Percentiles rank a stretch among this genome's conserved stretches.
Conservation (phyloP, 768 basidiomycete genomes). For the Serpula lacrymans region DNA sequence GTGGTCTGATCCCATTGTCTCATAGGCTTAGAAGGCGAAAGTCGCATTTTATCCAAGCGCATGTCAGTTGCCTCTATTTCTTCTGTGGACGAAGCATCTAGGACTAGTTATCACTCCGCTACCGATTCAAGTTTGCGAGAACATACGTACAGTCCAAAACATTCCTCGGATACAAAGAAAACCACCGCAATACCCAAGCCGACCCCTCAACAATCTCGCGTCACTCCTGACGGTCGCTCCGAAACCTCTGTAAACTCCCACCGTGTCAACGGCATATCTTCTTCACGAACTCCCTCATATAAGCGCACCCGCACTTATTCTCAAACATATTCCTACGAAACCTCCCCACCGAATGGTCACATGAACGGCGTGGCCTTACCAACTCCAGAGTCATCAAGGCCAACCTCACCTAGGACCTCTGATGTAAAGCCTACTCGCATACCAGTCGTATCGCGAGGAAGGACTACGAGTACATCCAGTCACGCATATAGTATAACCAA, state of each 20-base stretch:
- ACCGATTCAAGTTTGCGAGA: constrained; percentile 18
- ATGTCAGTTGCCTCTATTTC: constrained; percentile 72
- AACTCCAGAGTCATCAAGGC: constrained; percentile 35
- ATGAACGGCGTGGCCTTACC: constrained; percentile 25
- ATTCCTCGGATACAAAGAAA: constrained; percentile 32
- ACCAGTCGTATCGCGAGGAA: constrained; percentile 38
- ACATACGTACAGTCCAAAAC: constrained; percentile 13
- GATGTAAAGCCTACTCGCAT: constrained; percentile 46
- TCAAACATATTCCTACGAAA: constrained; percentile 50
- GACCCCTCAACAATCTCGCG: constrained; percentile 36
- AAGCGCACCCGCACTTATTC: constrained; percentile 66
- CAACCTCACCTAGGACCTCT: constrained; percentile 42
- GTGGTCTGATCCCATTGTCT: constrained; percentile 4
- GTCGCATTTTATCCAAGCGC: constrained; percentile 70
- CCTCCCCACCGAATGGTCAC: constrained; percentile 28
- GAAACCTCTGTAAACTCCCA: constrained; percentile 20
- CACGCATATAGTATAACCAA: constrained; percentile 28
- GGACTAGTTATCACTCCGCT: constrained; percentile 16
- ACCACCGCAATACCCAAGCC: constrained; percentile 46
- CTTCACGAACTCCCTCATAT: constrained; percentile 29
- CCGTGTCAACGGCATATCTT: constrained; percentile 25
- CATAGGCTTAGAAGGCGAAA: constrained; percentile 77
- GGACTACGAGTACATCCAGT: constrained; percentile 42
- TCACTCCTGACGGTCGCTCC: constrained; percentile 21
- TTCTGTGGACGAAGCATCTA: constrained; percentile 45